Evolutionary conservation across 164 flowering plant genomes (phyloP), one percentile per base, ranked within the genome.

Genomic region (Macadamia integrifolia): DNA sequence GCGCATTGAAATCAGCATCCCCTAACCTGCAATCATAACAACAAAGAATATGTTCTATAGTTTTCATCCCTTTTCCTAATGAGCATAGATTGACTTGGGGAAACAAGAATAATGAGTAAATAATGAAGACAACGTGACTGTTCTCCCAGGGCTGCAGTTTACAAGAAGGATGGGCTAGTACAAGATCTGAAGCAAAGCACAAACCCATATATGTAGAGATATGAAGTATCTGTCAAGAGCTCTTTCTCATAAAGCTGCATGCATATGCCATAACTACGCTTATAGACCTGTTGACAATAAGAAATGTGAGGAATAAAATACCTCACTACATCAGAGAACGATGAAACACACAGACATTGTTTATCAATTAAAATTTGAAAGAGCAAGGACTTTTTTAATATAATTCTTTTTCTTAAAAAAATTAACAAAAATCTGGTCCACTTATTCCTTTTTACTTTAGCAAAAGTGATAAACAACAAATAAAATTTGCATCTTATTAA

Each of bases 171-270:
- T 32, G 65, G 28, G 40, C 40, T 35, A 35, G 40, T 48, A 59
- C 1, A 18, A 18, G 61, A 7, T 11, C 13, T 3, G 23, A 11
- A 46, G 48, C 14, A 18, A 64, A 29, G 12, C 64, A 76, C 86
- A 55, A 43, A 92, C 99, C 99, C 99, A 77, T 95, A 92, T 62
- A 91, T 81, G 64, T 86, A 40, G 58, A 89, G 96, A 72, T 84
- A 92, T 66, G 98, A 90, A 74, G 69, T 81, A 44, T 90, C 94
- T 23, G 93, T 89, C 72, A 89, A 64, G 48, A 92, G 85, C 76
- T 92, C 98, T 77, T 92, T 95, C 79, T 95, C 91, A 75, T 95
- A 95, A 50, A 95, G 87, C 69, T 88, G 91, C 82, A 82, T 81
- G 86, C 99, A 95, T 74, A 89, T 52, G 64, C 85, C 90, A 79